Evolutionary conservation across 371 early-diverging fungal genomes (phyloP).

Genomic region (Haplosporangium sp.): DNA sequence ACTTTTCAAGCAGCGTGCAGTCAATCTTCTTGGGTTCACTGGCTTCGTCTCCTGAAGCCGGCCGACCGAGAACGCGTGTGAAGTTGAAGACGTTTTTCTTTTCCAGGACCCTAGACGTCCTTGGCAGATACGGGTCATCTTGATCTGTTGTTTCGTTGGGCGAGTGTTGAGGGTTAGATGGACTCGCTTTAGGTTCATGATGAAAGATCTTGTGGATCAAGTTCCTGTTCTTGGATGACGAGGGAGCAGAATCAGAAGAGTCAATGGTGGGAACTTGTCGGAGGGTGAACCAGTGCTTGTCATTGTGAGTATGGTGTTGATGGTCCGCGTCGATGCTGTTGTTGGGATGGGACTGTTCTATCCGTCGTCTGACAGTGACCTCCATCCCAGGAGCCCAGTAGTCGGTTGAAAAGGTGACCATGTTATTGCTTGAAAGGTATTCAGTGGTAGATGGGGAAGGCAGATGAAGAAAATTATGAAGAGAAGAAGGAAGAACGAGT

Average conservation of each 20-base stretch:
- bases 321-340: not conserved
- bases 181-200: conserved; percentile 39
- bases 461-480: not conserved
- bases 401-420: conserved; percentile 62
- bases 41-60: conserved; percentile 32
- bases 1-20: conserved; percentile 68
- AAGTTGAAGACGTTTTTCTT: conserved; percentile 53
- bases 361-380: conserved; percentile 58
- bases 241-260: conserved; percentile 13
- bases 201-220: conserved; percentile 56
- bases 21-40: conserved; percentile 28
- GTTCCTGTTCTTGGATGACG: conserved; percentile 26
- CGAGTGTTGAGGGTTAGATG: conserved; percentile 24
- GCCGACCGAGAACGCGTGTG: conserved; percentile 34
- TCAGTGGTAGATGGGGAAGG: not conserved
- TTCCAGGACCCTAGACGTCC: conserved; percentile 25
- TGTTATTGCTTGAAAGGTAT: conserved; percentile 16
- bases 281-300: conserved; percentile 31
- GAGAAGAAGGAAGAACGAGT: not conserved
- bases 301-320: conserved; percentile 5
- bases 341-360: conserved; percentile 33
- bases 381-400: conserved; percentile 63
- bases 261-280: conserved; percentile 45
- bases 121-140: conserved; percentile 28
- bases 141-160: conserved; percentile 9